Evolutionary conservation across 2,329 filamentous ascomycete genomes (phyloP).

Genomic region (Aspergillus fructus): DNA sequence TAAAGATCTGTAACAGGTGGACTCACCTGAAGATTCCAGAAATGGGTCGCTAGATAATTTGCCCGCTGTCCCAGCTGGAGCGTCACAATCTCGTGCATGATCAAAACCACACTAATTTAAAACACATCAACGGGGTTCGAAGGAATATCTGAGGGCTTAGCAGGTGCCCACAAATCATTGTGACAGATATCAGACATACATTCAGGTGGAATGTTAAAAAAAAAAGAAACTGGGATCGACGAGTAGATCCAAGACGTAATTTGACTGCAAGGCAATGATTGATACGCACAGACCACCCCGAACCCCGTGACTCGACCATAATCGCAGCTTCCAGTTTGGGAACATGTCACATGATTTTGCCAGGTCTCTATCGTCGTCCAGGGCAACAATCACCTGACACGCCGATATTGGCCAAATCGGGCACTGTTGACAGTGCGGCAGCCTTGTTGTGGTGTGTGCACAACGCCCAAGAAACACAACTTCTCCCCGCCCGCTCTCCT

Average conservation of each 20-base stretch:
- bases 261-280: background rate
- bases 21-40: slow-evolving; percentile 87
- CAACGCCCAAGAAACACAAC: slow-evolving; percentile 19
- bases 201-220: background rate
- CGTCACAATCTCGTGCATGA: slow-evolving; percentile 93
- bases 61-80: slow-evolving; percentile 89
- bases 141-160: slow-evolving; percentile 7
- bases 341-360: slow-evolving; percentile 23
- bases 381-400: slow-evolving; percentile 34
- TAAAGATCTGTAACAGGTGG: background rate
- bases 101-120: slow-evolving; percentile 3
- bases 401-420: slow-evolving; percentile 20
- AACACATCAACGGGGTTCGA: background rate
- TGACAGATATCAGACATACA: slow-evolving; percentile 3
- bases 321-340: slow-evolving; percentile 5
- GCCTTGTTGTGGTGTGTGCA: slow-evolving; percentile 24
- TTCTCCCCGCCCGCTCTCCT: background rate
- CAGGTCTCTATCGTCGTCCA: slow-evolving; percentile 23
- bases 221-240: background rate
- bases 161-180: background rate
- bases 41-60: slow-evolving; percentile 93
- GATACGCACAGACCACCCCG: slow-evolving; percentile 7
- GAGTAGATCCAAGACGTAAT: background rate
- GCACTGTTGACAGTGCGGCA: slow-evolving; percentile 7
- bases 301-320: background rate